These are phyloP conservation scores for Piloderma croceum DNA, from an alignment of 768 basidiomycete genomes.

Conservation along the genomic window DNA sequence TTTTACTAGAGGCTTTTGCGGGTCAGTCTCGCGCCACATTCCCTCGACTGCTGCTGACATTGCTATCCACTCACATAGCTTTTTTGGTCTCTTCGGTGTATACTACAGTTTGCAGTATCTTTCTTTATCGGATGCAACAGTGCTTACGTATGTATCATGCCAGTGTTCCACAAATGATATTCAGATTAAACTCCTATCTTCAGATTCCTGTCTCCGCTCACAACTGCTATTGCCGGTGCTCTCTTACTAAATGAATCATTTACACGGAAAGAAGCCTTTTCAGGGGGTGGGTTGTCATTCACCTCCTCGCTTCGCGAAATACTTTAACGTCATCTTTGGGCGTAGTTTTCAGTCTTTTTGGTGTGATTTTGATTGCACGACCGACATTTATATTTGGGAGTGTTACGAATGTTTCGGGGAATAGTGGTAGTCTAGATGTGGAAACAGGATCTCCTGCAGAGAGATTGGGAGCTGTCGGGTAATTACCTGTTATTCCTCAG, in stretches of 20 bases:
- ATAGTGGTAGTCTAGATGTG: constrained; percentile 6
- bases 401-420: background rate
- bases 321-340: no score
- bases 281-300: no score
- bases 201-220: no score
- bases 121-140: constrained; percentile 72
- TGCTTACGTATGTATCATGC: no score
- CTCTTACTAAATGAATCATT: constrained; percentile 59
- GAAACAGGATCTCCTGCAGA: constrained; percentile 17
- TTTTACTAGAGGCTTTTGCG: constrained; percentile 54
- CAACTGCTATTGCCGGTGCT: constrained; percentile 56
- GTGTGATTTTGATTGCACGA: constrained; percentile 77
- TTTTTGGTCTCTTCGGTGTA: constrained; percentile 64
- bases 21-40: constrained; percentile 32
- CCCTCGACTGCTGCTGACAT: constrained; percentile 2
- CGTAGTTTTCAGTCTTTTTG: constrained; percentile 63
- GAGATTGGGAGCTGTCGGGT: constrained; percentile 58
- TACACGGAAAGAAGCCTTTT: constrained; percentile 48
- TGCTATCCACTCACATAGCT: constrained; percentile 37
- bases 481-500: no score
- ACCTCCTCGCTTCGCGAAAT: no score
- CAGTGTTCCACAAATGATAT: no score
- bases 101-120: constrained; percentile 72
- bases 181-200: no score
- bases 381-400: constrained; percentile 63